Percentiles rank a stretch among this genome's conserved stretches.
These are phyloP conservation scores for Hanseniaspora guilliermondii DNA, from an alignment of 805 yeast genomes.

Conservation along the genomic window DNA sequence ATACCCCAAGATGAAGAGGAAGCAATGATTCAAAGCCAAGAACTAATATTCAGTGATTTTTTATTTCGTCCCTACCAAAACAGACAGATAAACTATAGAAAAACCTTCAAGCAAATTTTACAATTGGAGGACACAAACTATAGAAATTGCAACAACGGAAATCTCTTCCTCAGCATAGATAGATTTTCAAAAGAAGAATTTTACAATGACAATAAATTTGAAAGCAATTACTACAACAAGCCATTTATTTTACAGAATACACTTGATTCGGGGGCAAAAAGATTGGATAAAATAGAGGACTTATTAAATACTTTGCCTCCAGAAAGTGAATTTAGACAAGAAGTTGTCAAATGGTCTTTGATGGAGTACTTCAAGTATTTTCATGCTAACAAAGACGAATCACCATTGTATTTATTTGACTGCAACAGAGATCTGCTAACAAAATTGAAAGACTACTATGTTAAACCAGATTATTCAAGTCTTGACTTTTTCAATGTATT, in stretches of 20 bases:
- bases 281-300: conserved; percentile 39
- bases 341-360: conserved; percentile 71
- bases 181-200: conserved; percentile 35
- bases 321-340: conserved; percentile 63
- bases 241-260: conserved; percentile 48
- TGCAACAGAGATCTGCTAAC: conserved; percentile 61
- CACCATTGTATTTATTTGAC: conserved; percentile 77
- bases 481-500: conserved; percentile 53
- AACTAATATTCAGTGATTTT: conserved; percentile 58
- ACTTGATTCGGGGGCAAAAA: conserved; percentile 17
- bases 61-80: conserved; percentile 76
- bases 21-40: conserved; percentile 34
- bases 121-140: conserved; percentile 32
- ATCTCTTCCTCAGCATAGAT: conserved; percentile 33
- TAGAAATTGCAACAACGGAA: conserved; percentile 18
- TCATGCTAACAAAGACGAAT: conserved; percentile 55
- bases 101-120: conserved; percentile 38
- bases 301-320: conserved; percentile 48
- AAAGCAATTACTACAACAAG: conserved; percentile 32
- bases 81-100: conserved; percentile 50
- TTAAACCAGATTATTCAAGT: conserved; percentile 41
- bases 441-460: conserved; percentile 40
- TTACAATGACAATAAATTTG: conserved; percentile 37
- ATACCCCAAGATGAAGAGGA: conserved; percentile 30
- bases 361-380: conserved; percentile 50